These are phyloP conservation scores for Talaromyces marneffei DNA, from an alignment of 2,329 filamentous ascomycete genomes.

Conservation along the genomic window DNA sequence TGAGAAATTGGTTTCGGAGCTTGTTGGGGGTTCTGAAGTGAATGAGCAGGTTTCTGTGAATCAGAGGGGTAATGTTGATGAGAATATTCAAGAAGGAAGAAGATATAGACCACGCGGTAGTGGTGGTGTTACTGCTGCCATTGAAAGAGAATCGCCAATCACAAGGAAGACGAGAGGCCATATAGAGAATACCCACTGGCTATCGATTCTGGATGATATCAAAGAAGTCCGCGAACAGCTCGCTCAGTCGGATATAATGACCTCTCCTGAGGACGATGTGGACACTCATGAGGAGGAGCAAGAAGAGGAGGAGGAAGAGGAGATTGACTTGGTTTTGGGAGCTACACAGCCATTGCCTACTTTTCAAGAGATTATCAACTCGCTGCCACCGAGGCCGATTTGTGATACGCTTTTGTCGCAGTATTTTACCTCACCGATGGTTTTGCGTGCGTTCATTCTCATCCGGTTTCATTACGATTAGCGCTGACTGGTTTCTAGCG, in stretches of 20 bases:
- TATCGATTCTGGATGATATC: conserved; percentile 14
- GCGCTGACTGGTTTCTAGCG: conserved; percentile 4
- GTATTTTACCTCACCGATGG: conserved; percentile 10
- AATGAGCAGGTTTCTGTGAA: background rate
- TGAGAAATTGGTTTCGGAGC: conserved; percentile 13
- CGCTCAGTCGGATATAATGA: conserved; percentile 9
- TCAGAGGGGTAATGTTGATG: background rate
- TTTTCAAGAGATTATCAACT: conserved; percentile 10
- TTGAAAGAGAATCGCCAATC: background rate
- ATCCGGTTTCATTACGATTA: background rate
- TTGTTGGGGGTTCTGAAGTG: background rate
- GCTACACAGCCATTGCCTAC: background rate
- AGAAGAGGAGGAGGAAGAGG: conserved; percentile 1
- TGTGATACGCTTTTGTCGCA: conserved; percentile 12
- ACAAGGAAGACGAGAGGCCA: background rate
- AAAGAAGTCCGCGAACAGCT: conserved; percentile 15
- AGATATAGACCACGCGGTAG: background rate
- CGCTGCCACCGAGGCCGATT: conserved; percentile 9
- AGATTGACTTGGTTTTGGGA: conserved; percentile 12
- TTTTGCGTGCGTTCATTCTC: conserved; percentile 5
- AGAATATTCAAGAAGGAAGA: background rate
- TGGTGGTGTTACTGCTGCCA: background rate
- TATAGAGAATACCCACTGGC: conserved; percentile 7
- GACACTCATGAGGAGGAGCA: background rate
- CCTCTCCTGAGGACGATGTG: background rate